Percentiles rank a stretch among this genome's conserved stretches.
phyloP scores from a whole-genome alignment of 441 rosid species.

The Erodium moschatum region DNA sequence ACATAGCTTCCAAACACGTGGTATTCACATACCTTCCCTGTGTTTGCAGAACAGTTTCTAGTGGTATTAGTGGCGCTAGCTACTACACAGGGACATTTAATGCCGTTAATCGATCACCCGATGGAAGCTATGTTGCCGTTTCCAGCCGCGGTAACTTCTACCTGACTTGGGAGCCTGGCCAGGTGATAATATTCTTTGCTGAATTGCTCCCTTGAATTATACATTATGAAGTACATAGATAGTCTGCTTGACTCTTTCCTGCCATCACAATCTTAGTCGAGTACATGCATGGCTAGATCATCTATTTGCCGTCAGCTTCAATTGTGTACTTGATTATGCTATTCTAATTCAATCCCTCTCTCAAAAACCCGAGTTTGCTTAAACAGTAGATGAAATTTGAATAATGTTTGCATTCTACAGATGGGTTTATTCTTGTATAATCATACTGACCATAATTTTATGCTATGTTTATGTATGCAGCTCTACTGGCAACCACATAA shows the following conservation, averaged over 20 bases:
- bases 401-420: background rate
- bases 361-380: background rate
- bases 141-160: constrained; percentile 97
- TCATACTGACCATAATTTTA: background rate
- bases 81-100: constrained; percentile 92
- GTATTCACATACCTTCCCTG: constrained; percentile 28
- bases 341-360: background rate
- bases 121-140: constrained; percentile 88
- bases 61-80: constrained; percentile 97
- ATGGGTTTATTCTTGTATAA: background rate
- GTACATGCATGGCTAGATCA: background rate
- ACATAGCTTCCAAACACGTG: background rate
- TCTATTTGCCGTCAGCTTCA: background rate
- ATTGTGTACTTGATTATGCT: background rate
- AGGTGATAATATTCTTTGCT: constrained; percentile 35
- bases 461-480: constrained; percentile 30
- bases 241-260: background rate
- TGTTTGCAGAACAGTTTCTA: constrained; percentile 86
- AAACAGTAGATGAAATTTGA: no score
- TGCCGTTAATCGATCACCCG: constrained; percentile 84
- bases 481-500: constrained; percentile 96
- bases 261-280: no score
- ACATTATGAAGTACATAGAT: background rate
- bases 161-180: constrained; percentile 96
- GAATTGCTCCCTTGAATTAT: constrained; percentile 2